phyloP scores from a whole-genome alignment of 495 filamentous ascomycete species.

The Ramalina intermedia region DNA sequence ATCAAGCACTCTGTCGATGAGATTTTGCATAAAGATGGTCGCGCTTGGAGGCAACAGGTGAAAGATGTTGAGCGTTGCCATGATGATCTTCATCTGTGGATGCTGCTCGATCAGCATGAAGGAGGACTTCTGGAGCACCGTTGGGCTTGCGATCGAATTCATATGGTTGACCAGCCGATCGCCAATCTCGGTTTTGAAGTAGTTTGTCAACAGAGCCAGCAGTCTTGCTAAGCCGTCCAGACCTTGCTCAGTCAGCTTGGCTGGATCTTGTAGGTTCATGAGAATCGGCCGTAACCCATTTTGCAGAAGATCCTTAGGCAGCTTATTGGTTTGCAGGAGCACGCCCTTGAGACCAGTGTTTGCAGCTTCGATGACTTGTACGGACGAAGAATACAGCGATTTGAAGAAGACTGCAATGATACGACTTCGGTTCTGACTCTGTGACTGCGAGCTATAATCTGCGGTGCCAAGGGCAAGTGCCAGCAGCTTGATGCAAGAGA shows the following conservation, averaged over 20 bases:
- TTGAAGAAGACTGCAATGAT: slow-evolving; percentile 97
- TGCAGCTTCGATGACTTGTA: slow-evolving; percentile 85
- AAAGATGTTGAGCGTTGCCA: slow-evolving; percentile 90
- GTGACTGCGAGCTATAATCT: slow-evolving; percentile 59
- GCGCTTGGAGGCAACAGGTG: slow-evolving; percentile 83
- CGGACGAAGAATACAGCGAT: slow-evolving; percentile 79
- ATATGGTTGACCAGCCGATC: slow-evolving; percentile 81
- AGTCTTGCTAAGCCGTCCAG: slow-evolving; percentile 84
- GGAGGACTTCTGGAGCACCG: slow-evolving; percentile 70
- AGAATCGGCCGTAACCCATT: slow-evolving; percentile 87
- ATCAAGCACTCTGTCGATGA: slow-evolving; percentile 78
- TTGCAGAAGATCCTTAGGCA: slow-evolving; percentile 91
- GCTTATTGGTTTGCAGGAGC: slow-evolving; percentile 70
- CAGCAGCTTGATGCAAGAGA: slow-evolving; percentile 83
- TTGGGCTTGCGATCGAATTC: slow-evolving; percentile 72
- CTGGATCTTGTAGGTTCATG: slow-evolving; percentile 88
- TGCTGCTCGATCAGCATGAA: slow-evolving; percentile 90
- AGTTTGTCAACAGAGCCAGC: slow-evolving; percentile 81
- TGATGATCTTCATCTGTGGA: slow-evolving; percentile 77
- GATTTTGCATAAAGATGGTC: slow-evolving; percentile 72
- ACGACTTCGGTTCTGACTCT: slow-evolving; percentile 60
- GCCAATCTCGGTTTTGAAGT: slow-evolving; percentile 98
- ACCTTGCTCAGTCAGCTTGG: slow-evolving; percentile 74
- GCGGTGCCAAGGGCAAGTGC: slow-evolving; percentile 85
- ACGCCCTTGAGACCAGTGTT: slow-evolving; percentile 78